phyloP scores from a whole-genome alignment of 2,329 filamentous ascomycete species.

The Didymella sp. region DNA sequence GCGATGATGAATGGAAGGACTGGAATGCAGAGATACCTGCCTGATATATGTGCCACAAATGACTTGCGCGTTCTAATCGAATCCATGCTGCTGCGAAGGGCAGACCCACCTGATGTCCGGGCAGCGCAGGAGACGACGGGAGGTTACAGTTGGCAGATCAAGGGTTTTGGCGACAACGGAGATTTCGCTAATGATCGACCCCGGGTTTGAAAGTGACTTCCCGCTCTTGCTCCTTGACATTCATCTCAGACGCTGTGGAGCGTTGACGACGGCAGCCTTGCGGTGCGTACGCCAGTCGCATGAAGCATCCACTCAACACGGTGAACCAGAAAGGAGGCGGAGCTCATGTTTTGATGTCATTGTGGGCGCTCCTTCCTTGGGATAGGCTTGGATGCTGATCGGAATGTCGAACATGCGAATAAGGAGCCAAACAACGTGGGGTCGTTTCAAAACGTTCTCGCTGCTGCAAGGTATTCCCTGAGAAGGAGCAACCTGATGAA shows the following conservation, averaged over 20 bases:
- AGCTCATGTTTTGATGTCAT: conserved; percentile 8
- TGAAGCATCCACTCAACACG: not conserved
- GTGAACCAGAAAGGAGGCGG: not conserved
- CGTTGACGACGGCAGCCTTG: conserved; percentile 5
- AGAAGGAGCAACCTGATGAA: conserved; percentile 13
- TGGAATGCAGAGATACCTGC: conserved; percentile 8
- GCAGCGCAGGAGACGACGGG: conserved; percentile 6
- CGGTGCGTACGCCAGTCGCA: conserved; percentile 1
- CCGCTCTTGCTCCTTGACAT: conserved; percentile 1
- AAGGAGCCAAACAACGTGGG: conserved; percentile 7
- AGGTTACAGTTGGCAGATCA: conserved; percentile 8
- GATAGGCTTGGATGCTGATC: conserved; percentile 3
- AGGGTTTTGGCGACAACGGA: conserved; percentile 25
- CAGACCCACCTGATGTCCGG: conserved; percentile 9
- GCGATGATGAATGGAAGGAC: conserved; percentile 7
- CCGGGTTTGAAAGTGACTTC: conserved; percentile 14
- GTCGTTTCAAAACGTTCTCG: conserved; percentile 8
- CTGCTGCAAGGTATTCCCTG: conserved; percentile 11
- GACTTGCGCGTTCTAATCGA: conserved; percentile 13
- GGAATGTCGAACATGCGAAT: conserved; percentile 8
- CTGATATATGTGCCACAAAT: conserved; percentile 19
- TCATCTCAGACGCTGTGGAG: conserved; percentile 5
- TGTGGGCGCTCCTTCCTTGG: conserved; percentile 3
- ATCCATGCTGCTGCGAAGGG: conserved; percentile 3
- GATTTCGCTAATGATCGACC: conserved; percentile 20